Evolutionary conservation across 2,329 filamentous ascomycete genomes (phyloP).

Genomic region (Phialemonium atrogriseum): DNA sequence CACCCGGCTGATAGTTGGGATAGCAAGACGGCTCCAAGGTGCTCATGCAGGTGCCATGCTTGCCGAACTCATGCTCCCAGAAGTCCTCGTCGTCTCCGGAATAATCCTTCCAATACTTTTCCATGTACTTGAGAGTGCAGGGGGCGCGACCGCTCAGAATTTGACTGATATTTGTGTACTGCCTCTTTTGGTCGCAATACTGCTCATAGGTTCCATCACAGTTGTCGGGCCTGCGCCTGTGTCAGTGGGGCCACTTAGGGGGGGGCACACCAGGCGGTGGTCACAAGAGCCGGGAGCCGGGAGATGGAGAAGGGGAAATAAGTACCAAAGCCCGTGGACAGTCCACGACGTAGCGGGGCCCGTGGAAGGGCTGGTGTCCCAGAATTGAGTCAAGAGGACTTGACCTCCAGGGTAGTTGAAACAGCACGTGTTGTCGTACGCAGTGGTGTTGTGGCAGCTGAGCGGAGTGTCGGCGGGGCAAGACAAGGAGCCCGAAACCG

Average conservation of each 20-base stretch:
- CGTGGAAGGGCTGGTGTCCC: constrained; percentile 58
- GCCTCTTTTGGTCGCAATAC: constrained; percentile 53
- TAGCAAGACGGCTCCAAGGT: constrained; percentile 64
- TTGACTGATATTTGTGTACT: constrained; percentile 55
- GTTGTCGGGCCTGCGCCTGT: constrained; percentile 49
- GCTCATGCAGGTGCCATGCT: constrained; percentile 66
- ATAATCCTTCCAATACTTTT: constrained; percentile 64
- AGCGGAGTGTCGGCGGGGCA: constrained; percentile 31
- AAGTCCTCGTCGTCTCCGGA: constrained; percentile 54
- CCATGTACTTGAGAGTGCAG: constrained; percentile 58
- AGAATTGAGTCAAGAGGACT: constrained; percentile 68
- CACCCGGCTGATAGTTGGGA: constrained; percentile 44
- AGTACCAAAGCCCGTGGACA: constrained; percentile 55
- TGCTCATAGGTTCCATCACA: constrained; percentile 64
- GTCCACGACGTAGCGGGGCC: constrained; percentile 67
- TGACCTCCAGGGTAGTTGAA: constrained; percentile 66
- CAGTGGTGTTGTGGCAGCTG: constrained; percentile 57
- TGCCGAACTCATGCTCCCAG: constrained; percentile 69
- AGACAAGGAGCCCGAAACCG: constrained; percentile 2
- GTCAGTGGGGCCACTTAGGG: no score
- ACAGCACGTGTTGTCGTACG: constrained; percentile 60
- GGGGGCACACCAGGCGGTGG: not conserved
- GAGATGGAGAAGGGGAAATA: no score
- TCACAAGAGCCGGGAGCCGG: not conserved
- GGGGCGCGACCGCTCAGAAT: constrained; percentile 50